These are phyloP conservation scores for Aegilops umbellulata DNA, from an alignment of 176 grass and related monocot genomes.

Conservation along the genomic window DNA sequence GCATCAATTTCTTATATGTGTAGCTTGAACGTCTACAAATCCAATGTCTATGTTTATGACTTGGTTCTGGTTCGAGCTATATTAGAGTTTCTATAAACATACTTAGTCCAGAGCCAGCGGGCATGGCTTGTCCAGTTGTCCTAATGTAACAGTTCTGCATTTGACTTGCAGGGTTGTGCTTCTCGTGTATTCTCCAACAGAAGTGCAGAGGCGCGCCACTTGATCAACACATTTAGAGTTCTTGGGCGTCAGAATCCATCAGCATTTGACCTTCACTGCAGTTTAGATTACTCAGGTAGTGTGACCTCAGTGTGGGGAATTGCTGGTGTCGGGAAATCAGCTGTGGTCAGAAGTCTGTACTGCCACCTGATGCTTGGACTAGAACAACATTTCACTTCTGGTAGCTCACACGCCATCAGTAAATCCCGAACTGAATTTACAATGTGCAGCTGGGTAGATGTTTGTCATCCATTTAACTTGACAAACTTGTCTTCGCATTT, in stretches of 20 bases:
- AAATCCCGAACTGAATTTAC: background rate
- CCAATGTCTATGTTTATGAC: no score
- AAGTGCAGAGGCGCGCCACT: background rate
- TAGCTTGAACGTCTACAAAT: no score
- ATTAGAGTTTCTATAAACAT: no score
- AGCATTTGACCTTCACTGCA: rapidly evolving
- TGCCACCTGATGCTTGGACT: background rate
- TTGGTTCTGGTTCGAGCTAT: no score
- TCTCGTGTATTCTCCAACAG: background rate
- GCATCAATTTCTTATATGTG: no score
- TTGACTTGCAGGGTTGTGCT: background rate
- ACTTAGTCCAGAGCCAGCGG: background rate
- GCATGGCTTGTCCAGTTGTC: no score
- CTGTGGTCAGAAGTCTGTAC: background rate
- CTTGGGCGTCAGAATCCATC: background rate
- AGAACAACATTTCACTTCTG: rapidly evolving
- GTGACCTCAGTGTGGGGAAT: background rate
- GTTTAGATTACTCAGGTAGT: background rate
- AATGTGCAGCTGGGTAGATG: background rate
- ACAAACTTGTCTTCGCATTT: background rate
- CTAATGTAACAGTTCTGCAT: background rate
- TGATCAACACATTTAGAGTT: background rate
- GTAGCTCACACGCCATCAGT: rapidly evolving
- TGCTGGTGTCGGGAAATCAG: background rate
- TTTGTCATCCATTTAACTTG: background rate